A percentile compares a stretch with the other conserved stretches of the same genome.
phyloP scores from a whole-genome alignment of 257 asterid genomes.

The Avicennia marina region DNA sequence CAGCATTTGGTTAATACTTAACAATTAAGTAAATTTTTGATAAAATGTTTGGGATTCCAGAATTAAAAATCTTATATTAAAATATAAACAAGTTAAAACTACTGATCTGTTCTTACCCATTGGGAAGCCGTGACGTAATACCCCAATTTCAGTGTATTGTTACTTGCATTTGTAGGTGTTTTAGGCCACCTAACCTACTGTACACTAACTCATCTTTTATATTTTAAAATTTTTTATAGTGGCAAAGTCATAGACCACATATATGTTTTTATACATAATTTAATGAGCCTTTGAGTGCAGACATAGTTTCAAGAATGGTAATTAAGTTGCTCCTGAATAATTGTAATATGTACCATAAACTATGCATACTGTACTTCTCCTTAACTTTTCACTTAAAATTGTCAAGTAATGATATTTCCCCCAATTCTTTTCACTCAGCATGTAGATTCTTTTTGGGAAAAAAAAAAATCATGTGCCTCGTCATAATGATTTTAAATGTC shows the following conservation, averaged over 20 bases:
- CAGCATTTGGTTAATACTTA: conserved; percentile 4
- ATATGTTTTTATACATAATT: not conserved
- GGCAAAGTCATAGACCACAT: not conserved
- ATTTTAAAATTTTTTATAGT: not conserved
- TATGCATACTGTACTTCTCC: too few relatives aligned
- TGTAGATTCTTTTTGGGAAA: not conserved
- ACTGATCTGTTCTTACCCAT: too few relatives aligned
- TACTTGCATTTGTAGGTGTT: conserved; percentile 8
- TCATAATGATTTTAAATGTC: not conserved
- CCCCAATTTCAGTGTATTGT: not conserved
- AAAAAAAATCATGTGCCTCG: not conserved
- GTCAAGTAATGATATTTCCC: too few relatives aligned
- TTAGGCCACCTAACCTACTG: conserved; percentile 25
- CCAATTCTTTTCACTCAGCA: too few relatives aligned
- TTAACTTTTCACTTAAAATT: too few relatives aligned
- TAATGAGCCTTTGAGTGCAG: not conserved
- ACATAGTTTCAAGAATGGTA: not conserved
- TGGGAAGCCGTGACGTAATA: too few relatives aligned
- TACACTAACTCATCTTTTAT: conserved; percentile 5
- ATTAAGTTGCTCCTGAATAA: not conserved
- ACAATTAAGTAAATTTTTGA: not conserved
- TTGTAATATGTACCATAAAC: too few relatives aligned
- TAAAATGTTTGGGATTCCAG: not conserved
- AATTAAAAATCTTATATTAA: not conserved
- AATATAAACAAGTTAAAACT: not conserved